Conservation (phyloP, 2,329 filamentous ascomycete genomes). For the Pyricularia grisea region DNA sequence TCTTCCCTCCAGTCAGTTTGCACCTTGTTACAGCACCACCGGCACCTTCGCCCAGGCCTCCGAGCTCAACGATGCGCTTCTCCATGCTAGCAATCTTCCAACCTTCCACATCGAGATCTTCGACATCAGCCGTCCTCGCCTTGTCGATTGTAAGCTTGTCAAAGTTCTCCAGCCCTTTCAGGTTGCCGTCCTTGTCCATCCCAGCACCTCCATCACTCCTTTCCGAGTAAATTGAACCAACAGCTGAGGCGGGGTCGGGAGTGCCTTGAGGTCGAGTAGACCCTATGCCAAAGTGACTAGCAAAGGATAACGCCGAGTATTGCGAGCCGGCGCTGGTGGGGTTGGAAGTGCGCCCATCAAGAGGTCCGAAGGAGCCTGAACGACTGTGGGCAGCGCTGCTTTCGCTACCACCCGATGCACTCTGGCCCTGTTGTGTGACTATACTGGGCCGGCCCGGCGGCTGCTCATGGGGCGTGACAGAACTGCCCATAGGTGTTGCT, state of each 20-base stretch:
- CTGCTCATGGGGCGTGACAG: conserved; percentile 61
- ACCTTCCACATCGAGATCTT: conserved; percentile 88
- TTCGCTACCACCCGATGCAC: conserved; percentile 70
- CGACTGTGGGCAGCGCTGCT: conserved; percentile 70
- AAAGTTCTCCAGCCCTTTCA: conserved; percentile 67
- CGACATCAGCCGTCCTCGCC: conserved; percentile 77
- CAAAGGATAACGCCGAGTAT: conserved; percentile 75
- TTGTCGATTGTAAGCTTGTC: conserved; percentile 76
- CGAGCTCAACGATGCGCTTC: conserved; percentile 78
- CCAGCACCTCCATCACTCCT: conserved; percentile 62
- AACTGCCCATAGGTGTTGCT: conserved; percentile 80
- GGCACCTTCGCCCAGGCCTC: conserved; percentile 86
- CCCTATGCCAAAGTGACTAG: conserved; percentile 60
- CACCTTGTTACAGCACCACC: conserved; percentile 92
- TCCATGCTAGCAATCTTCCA: conserved; percentile 91
- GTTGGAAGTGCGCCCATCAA: conserved; percentile 68
- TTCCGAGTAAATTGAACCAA: conserved; percentile 76
- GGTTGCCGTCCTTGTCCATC: conserved; percentile 77
- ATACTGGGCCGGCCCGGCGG: conserved; percentile 39
- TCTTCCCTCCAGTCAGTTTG: conserved; percentile 83
- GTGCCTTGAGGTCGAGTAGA: conserved; percentile 56
- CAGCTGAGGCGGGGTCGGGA: conserved; percentile 80
- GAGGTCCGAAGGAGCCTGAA: conserved; percentile 71
- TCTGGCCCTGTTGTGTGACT: conserved; percentile 46
- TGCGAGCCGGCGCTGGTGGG: conserved; percentile 83